phyloP scores from a whole-genome alignment of 768 basidiomycete species.

The Pisolithus tinctorius region DNA sequence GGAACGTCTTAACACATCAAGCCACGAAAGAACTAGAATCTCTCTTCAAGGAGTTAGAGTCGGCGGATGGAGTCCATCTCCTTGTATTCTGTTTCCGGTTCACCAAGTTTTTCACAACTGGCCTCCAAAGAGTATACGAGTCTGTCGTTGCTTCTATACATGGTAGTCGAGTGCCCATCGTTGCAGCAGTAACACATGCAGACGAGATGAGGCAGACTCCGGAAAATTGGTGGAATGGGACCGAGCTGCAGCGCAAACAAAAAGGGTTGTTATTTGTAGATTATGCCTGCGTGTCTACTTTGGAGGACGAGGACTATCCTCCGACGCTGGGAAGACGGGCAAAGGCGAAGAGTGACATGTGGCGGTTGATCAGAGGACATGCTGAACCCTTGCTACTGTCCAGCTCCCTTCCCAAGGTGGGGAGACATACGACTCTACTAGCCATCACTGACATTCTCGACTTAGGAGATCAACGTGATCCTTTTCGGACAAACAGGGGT shows the following conservation, averaged over 20 bases:
- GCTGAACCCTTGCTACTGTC: background rate
- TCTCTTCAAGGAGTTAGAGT: background rate
- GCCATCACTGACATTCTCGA: background rate
- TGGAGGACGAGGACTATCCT: background rate
- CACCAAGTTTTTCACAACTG: background rate
- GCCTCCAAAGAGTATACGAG: background rate
- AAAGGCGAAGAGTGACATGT: background rate
- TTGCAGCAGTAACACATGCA: background rate
- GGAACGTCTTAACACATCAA: background rate
- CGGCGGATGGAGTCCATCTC: background rate
- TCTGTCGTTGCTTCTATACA: background rate
- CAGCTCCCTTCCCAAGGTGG: background rate
- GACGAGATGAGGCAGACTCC: background rate
- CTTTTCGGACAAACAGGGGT: conserved; percentile 6
- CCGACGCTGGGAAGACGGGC: background rate
- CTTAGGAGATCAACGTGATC: background rate
- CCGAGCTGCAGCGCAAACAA: background rate
- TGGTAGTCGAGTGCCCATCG: background rate
- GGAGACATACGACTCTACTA: background rate
- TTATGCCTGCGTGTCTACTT: background rate
- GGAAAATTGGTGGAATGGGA: background rate
- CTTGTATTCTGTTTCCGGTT: background rate
- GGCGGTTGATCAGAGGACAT: background rate
- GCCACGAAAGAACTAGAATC: background rate
- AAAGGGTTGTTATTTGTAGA: background rate